Base-by-base conservation (phyloP, 768 basidiomycete genomes). In the Pleurotus citrinopileatus region DNA sequence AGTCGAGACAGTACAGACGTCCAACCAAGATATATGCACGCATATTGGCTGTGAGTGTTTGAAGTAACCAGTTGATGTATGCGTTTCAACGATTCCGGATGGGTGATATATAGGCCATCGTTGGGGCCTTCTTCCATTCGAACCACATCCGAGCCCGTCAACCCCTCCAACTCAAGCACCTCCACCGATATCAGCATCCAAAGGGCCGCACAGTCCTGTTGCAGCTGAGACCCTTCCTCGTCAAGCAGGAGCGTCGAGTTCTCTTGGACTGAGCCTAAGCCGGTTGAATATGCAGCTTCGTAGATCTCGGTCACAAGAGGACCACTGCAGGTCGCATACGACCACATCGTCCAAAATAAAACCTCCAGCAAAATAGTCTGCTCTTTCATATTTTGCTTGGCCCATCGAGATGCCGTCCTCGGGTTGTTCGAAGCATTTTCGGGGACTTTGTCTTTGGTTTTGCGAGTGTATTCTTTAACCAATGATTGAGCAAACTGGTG, bases 331-430 rank as follows among this genome's bases (percentile, higher is more conserved):
- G 85, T 68, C 9, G 82, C 80, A 54, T 83, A 86, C 10, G 80
- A 83, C 84, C 88, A 95, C 81, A 94, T 86, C 3, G 84, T 79
- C 83, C 91, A 91, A 68, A 97, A 98, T 42, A 97, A 74, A 28
- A 95, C 82, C 59, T 97, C 92, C 45, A 97, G 72, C 38, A 94
- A 64, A 9, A 85, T 83, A 37, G 93, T 71, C 65, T 96, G 95
- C 62, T 94, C 87, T 61, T 80, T 82, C 27, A 79, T 63, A 61
- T 82, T 87, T 67, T 92, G 86, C 70, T 87, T 89, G 34, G 81
- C 86, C 82, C 85, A 88, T 36, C 70, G 67, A n/a, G 83, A 77
- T 8, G 82, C 84, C 15, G 74, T 73, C 57, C 75, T 77, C 15
- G 84, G 85, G 58, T 89, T 77, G 2, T 69, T 67, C n/a, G 59